Conservation (phyloP, 345 rosid genomes). For the Eutrema yunnanense region DNA sequence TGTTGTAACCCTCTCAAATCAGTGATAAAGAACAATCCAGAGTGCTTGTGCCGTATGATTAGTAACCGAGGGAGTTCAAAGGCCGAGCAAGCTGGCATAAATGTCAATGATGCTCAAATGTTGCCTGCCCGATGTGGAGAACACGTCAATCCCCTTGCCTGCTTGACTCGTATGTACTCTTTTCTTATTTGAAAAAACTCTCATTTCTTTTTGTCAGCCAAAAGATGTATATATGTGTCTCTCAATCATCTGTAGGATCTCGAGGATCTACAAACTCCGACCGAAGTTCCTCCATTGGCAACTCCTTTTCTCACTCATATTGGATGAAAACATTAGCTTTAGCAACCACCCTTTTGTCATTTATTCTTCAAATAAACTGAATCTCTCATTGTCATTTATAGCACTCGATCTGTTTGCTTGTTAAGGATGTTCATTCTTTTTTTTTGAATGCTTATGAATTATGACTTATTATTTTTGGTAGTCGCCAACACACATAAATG, state of each 20-base stretch:
- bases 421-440: not conserved
- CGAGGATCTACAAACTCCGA: constrained; percentile 21
- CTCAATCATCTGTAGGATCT: constrained; percentile 16
- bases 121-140: constrained; percentile 67
- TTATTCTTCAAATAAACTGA: not conserved
- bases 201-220: not conserved
- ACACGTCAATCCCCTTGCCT: constrained; percentile 55
- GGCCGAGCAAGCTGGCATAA: constrained; percentile 58
- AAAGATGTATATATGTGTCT: not conserved
- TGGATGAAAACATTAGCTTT: constrained; percentile 23
- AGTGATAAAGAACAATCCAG: constrained; percentile 45
- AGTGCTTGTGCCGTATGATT: constrained; percentile 54
- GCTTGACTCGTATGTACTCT: constrained; percentile 35
- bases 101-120: constrained; percentile 54
- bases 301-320: constrained; percentile 1
- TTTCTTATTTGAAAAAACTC: not conserved
- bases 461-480: not conserved
- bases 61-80: constrained; percentile 49
- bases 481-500: not conserved
- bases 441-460: not conserved
- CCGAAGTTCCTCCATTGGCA: constrained; percentile 6
- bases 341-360: not conserved
- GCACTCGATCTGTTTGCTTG: not conserved
- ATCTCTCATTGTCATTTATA: not conserved
- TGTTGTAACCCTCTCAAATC: constrained; percentile 67